Evolutionary conservation across 768 basidiomycete genomes (phyloP).

Genomic region (Phaeotremella skinneri): DNA sequence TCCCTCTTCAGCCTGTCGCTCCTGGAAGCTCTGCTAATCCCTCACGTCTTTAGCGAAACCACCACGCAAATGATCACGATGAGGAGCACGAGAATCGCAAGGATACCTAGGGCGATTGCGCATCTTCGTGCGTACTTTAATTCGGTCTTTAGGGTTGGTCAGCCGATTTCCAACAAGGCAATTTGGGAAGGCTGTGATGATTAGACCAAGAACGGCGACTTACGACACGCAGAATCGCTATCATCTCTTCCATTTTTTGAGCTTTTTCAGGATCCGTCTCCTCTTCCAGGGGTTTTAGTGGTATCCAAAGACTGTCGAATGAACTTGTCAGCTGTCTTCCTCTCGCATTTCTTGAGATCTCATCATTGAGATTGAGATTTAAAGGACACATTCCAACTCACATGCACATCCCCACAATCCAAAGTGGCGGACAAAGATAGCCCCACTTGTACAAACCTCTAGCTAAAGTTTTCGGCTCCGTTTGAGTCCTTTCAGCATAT

Average conservation of each 20-base stretch:
- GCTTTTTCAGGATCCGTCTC: slow-evolving; percentile 40
- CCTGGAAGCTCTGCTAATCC: slow-evolving; percentile 1
- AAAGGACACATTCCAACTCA: slow-evolving; percentile 21
- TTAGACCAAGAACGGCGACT: slow-evolving; percentile 10
- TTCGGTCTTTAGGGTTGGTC: slow-evolving; percentile 32
- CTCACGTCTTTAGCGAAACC: slow-evolving; percentile 10
- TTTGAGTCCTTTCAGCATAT: slow-evolving; percentile 34
- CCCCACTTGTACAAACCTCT: slow-evolving; percentile 42
- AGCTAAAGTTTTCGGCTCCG: slow-evolving; percentile 44
- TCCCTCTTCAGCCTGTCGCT: slow-evolving; percentile 6
- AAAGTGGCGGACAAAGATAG: slow-evolving; percentile 36
- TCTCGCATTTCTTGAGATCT: background rate
- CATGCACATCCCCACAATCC: slow-evolving; percentile 44
- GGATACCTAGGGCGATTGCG: slow-evolving; percentile 25
- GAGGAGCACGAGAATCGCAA: slow-evolving; percentile 14
- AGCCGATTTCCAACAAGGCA: background rate
- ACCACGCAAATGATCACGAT: slow-evolving; percentile 24
- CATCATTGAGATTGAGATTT: no score
- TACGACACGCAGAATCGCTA: slow-evolving; percentile 37
- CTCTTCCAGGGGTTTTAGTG: slow-evolving; percentile 37
- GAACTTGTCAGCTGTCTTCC: slow-evolving; percentile 4
- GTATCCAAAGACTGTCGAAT: slow-evolving; percentile 36
- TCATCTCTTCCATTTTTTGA: slow-evolving; percentile 45
- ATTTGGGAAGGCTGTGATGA: background rate
- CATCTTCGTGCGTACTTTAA: slow-evolving; percentile 43